Base-by-base conservation (phyloP, 2,329 filamentous ascomycete species). In the Calonectria ilicicola region DNA sequence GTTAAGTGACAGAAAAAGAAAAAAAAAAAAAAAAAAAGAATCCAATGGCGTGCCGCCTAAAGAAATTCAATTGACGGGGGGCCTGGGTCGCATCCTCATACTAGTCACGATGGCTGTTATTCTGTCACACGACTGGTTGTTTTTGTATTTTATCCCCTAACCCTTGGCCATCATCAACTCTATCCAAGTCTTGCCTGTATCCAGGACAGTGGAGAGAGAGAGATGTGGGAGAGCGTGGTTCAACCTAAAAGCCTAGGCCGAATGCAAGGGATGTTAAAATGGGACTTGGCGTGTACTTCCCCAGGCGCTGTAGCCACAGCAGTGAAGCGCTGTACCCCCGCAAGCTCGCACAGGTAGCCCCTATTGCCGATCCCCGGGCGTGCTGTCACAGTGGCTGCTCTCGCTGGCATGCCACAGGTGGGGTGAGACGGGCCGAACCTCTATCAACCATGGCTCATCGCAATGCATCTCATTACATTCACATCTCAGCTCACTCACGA, bases 361-460 rank as follows among this genome's bases (percentile, higher is more conserved):
- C 6, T 62, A 63, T 17, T 38, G 35, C 15, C 42, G 19, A 40
- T 60, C 29, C 35, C 5, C 17, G 9, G n/a, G n/a, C n/a, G 26
- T 8, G n/a, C 17, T 29, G 35, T n/a, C 19, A 17, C 26, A 47
- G 65, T 32, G 51, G 51, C 65, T 67, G 67, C 40, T 38, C 12
- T 63, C 10, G 67, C 47, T 65, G 62, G 62, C 42, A 70, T 70
- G 67, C 67, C 29, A 17, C 17, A 42, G n/a, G 68, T 62, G 62
- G 63, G 51, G 69, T 58, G 49, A 46, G 49, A 66, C 35, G 32
- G 47, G 21, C 32, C 38, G 49, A 67, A 56, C 38, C 49, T 67
- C 49, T 29, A 46, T 42, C 49, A 67, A 32, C 49, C 49, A 40
- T 26, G 14, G 23, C 58, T 67, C 47, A 46, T 58, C 32, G 40